These are phyloP conservation scores for Aspergillus sp. DNA, from an alignment of 2,329 filamentous ascomycete genomes.

Conservation along the genomic window DNA sequence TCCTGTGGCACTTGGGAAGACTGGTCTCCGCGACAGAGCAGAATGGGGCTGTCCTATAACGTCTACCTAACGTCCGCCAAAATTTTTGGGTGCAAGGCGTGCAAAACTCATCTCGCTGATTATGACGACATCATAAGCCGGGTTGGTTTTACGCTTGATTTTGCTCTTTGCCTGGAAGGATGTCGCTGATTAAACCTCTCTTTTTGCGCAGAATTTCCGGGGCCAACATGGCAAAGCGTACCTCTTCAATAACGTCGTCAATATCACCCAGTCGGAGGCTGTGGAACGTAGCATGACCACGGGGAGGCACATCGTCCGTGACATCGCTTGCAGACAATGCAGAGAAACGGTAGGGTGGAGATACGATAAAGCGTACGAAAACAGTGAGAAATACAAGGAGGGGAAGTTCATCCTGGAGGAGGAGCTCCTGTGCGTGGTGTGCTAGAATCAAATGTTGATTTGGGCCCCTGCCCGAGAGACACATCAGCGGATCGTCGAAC, in stretches of 20 bases:
- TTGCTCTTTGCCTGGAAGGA: background rate
- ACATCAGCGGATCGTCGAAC: slow-evolving; percentile 4
- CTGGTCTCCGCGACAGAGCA: slow-evolving; percentile 27
- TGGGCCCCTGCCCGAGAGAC: background rate
- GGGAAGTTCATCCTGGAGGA: slow-evolving; percentile 96
- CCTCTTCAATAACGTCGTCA: slow-evolving; percentile 93
- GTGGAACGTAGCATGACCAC: slow-evolving; percentile 98
- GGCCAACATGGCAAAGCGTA: slow-evolving; percentile 98
- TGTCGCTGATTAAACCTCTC: slow-evolving; percentile 12
- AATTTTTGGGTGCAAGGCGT: slow-evolving; percentile 91
- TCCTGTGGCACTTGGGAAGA: slow-evolving; percentile 21
- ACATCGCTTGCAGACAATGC: slow-evolving; percentile 91
- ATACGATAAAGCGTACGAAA: slow-evolving; percentile 96
- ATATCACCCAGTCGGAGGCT: slow-evolving; percentile 79
- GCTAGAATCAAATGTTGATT: slow-evolving; percentile 40
- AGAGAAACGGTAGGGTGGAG: slow-evolving; percentile 96
- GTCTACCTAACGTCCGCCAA: slow-evolving; percentile 83
- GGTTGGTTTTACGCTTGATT: slow-evolving; percentile 59
- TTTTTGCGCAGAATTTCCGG: slow-evolving; percentile 78
- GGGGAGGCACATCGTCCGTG: slow-evolving; percentile 88
- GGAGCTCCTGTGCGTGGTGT: slow-evolving; percentile 82
- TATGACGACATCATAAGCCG: slow-evolving; percentile 95
- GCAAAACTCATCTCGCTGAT: slow-evolving; percentile 94
- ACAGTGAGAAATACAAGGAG: slow-evolving; percentile 96
- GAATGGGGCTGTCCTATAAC: slow-evolving; percentile 90